These are phyloP conservation scores for Beverwykella pulmonaria DNA, from an alignment of 495 filamentous ascomycete species.

Conservation along the genomic window DNA sequence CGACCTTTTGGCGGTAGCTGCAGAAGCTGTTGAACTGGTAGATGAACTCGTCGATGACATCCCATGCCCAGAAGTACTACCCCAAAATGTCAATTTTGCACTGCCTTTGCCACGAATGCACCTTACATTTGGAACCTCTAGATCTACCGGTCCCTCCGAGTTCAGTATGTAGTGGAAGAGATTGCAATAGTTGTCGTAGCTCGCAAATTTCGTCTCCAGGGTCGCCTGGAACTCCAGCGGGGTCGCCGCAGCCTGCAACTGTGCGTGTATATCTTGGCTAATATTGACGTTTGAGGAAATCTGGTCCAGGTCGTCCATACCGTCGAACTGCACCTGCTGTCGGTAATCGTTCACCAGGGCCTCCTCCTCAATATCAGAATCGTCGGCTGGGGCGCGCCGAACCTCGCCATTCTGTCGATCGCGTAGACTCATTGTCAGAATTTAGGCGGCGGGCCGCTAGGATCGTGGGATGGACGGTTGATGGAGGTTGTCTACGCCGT, in stretches of 20 bases:
- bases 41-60: slow-evolving; percentile 99
- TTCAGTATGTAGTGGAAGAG: slow-evolving; percentile 99
- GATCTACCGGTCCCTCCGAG: slow-evolving; percentile 94
- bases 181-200: slow-evolving; percentile 99
- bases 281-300: slow-evolving; percentile 43
- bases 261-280: slow-evolving; percentile 79
- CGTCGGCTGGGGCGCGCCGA: slow-evolving; percentile 57
- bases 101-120: not conserved
- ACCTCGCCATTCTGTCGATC: slow-evolving; percentile 23
- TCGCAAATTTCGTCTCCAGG: slow-evolving; percentile 91
- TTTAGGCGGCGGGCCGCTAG: not conserved
- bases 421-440: slow-evolving; percentile 33
- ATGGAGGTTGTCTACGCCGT: not conserved
- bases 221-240: slow-evolving; percentile 93
- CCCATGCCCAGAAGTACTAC: slow-evolving; percentile 99
- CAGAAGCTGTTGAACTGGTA: slow-evolving; percentile 99
- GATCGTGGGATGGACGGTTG: not conserved
- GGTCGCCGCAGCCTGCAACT: slow-evolving; percentile 85
- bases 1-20: slow-evolving; percentile 88
- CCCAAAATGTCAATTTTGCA: slow-evolving; percentile 7
- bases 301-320: slow-evolving; percentile 75
- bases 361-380: slow-evolving; percentile 93
- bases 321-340: slow-evolving; percentile 90
- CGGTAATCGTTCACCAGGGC: slow-evolving; percentile 90
- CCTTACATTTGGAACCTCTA: slow-evolving; percentile 88